A percentile compares a stretch with the other conserved stretches of the same genome.
Evolutionary conservation across 805 yeast genomes (phyloP).

Genomic region (Ogataea trehaloabstinens): DNA sequence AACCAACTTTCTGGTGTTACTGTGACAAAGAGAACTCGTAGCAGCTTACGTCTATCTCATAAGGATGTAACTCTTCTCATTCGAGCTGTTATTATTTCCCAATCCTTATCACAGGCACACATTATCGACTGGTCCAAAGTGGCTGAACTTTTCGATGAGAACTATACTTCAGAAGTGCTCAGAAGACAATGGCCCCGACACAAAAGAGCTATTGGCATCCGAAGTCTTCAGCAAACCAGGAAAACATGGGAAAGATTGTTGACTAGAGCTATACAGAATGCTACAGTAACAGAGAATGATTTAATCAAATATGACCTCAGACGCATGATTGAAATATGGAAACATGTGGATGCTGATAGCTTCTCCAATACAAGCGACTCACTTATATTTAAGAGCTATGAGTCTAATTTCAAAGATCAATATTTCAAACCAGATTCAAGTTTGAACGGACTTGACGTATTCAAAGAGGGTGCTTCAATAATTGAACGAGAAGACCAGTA

Average conservation of each 20-base stretch:
- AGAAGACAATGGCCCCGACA: slow-evolving; percentile 71
- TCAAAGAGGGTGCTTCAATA: slow-evolving; percentile 58
- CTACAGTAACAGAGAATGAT: slow-evolving; percentile 46
- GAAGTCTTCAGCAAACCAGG: slow-evolving; percentile 52
- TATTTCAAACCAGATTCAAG: slow-evolving; percentile 36
- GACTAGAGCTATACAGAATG: slow-evolving; percentile 55
- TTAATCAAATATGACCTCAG: slow-evolving; percentile 49
- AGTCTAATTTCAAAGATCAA: slow-evolving; percentile 48
- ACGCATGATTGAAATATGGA: slow-evolving; percentile 65
- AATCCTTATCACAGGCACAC: slow-evolving; percentile 52
- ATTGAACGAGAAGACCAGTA: slow-evolving; percentile 63
- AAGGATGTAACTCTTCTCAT: slow-evolving; percentile 55
- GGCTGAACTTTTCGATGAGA: slow-evolving; percentile 44
- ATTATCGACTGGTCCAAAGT: slow-evolving; percentile 66
- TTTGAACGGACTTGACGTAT: slow-evolving; percentile 36
- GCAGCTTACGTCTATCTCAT: slow-evolving; percentile 21
- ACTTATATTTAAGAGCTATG: slow-evolving; percentile 36
- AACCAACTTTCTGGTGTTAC: slow-evolving; percentile 6
- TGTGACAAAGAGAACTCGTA: slow-evolving; percentile 20
- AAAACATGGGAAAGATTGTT: slow-evolving; percentile 68
- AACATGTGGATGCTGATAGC: slow-evolving; percentile 37
- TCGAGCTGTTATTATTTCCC: slow-evolving; percentile 65
- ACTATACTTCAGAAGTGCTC: slow-evolving; percentile 41
- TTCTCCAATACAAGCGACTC: slow-evolving; percentile 27
- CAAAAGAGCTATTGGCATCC: slow-evolving; percentile 54